Percentiles rank a stretch among this genome's conserved stretches.
Evolutionary conservation across 495 filamentous ascomycete species (phyloP).

Genomic region (Pyronema omphalodes): DNA sequence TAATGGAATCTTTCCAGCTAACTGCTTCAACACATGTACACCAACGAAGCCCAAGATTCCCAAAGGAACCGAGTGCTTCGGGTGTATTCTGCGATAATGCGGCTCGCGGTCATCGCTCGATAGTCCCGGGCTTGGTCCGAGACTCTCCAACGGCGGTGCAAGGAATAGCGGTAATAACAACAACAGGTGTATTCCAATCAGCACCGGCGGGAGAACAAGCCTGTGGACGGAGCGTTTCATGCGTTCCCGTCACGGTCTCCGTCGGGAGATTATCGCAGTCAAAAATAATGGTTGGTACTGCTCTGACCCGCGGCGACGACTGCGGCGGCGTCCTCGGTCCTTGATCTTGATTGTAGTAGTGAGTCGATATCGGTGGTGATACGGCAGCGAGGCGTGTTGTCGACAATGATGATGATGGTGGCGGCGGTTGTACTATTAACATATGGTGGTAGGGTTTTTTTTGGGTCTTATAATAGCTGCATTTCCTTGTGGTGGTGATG

Average conservation of each 20-base stretch:
- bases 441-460: not conserved
- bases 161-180: slow-evolving; percentile 19
- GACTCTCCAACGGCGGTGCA: slow-evolving; percentile 5
- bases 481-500: too few species aligned
- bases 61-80: slow-evolving; percentile 16
- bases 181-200: slow-evolving; percentile 17
- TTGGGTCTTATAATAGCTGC: too few species aligned
- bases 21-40: slow-evolving; percentile 19
- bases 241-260: slow-evolving; percentile 4
- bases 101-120: not conserved
- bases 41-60: slow-evolving; percentile 19
- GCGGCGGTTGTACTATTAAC: too few species aligned
- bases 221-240: slow-evolving; percentile 22
- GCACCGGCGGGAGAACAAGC: slow-evolving; percentile 20
- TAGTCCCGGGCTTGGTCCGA: not conserved
- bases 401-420: too few species aligned
- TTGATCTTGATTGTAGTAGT: too few species aligned
- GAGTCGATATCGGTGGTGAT: too few species aligned
- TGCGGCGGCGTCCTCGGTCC: too few species aligned
- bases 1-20: slow-evolving; percentile 19
- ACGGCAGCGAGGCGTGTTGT: too few species aligned
- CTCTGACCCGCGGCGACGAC: too few species aligned
- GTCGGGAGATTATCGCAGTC: not conserved
- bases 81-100: slow-evolving; percentile 5
- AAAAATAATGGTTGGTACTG: too few species aligned